Base-by-base conservation (phyloP, 2,329 filamentous ascomycete genomes). In the Xylaria sp. region DNA sequence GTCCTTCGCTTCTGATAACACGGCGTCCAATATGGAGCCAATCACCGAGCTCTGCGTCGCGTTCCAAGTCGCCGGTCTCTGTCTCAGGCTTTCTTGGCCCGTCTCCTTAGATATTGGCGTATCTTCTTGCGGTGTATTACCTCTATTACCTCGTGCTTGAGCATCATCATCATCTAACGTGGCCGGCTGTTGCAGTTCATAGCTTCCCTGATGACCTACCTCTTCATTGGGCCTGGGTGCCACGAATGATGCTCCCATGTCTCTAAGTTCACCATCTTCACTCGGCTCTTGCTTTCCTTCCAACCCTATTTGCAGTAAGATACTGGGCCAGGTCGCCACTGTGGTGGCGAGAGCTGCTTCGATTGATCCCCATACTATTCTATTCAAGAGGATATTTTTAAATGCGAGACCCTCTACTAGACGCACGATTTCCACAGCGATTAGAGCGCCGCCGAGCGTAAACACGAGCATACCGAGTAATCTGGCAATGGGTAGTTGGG, bases 361-460 rank as follows among this genome's bases (percentile, higher is more conserved):
- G 14, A 69, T 37, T 12, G 60, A 57, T 4, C 57, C 58, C 66
- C 67, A 69, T 45, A 66, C 35, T 52, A 63, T 51, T 7, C 60
- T 54, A 5, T 60, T 50, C 0, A 38, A 14, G 11, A 57, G 37
- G 4, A 55, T 45, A 12, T 63, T 46, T n/a, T 2, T 28, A 33
- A 46, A 47, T 17, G 35, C 15, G 4, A 60, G 46, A 1, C 65
- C 66, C n/a, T 49, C 19, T 19, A 57, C 31, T 7, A 69, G 46
- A 3, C 66, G 64, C n/a, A 64, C 25, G 37, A 64, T 59, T 45
- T 63, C 56, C 9, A 67, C n/a, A n/a, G 37, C 50, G 14, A 67
- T 61, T 21, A 67, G 46, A 56, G 60, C 17, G 8, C 23, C 42
- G 31, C 66, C 57, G 11, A 64, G 52, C 11, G 51, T 64, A 17